These are phyloP conservation scores for Scutellaria baicalensis DNA, from an alignment of 257 asterid genomes.

Conservation along the genomic window DNA sequence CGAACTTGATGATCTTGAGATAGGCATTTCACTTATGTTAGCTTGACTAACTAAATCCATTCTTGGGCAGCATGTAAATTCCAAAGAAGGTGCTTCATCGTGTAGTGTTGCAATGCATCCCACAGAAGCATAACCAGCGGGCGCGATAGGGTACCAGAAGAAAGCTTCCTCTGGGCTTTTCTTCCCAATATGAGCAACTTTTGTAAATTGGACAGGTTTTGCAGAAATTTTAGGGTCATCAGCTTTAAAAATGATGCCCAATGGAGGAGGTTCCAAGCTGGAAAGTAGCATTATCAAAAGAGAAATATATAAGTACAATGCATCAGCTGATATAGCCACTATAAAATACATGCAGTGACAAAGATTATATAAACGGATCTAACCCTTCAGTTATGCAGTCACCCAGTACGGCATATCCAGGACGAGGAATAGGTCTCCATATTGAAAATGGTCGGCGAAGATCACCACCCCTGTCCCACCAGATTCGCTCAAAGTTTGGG, in stretches of 20 bases:
- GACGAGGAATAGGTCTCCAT: conserved; percentile 91
- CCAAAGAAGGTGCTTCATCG: conserved; percentile 69
- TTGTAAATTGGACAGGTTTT: conserved; percentile 77
- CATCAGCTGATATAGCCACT: background rate
- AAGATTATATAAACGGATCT: conserved; percentile 17
- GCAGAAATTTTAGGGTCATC: conserved; percentile 78
- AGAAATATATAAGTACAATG: conserved; percentile 6
- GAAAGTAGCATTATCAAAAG: conserved; percentile 17
- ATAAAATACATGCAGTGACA: background rate
- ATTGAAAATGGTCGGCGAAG: conserved; percentile 85
- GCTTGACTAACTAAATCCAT: conserved; percentile 88
- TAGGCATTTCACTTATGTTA: conserved; percentile 74
- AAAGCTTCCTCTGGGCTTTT: conserved; percentile 79
- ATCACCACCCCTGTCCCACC: conserved; percentile 99
- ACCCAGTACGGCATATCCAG: conserved; percentile 80
- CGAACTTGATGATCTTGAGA: conserved; percentile 75
- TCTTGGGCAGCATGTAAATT: conserved; percentile 81
- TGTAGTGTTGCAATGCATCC: conserved; percentile 81
- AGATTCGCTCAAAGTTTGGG: conserved; percentile 90
- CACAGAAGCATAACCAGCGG: conserved; percentile 91
- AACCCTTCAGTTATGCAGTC: conserved; percentile 97
- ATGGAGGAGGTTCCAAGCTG: conserved; percentile 97
- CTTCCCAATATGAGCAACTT: conserved; percentile 77
- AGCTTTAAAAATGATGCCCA: conserved; percentile 80
- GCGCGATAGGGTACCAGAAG: conserved; percentile 98